Evolutionary conservation across 1,139 yeast species (phyloP), one percentile per base, ranked within the genome.

Genomic region (Petasospora fabianii): DNA sequence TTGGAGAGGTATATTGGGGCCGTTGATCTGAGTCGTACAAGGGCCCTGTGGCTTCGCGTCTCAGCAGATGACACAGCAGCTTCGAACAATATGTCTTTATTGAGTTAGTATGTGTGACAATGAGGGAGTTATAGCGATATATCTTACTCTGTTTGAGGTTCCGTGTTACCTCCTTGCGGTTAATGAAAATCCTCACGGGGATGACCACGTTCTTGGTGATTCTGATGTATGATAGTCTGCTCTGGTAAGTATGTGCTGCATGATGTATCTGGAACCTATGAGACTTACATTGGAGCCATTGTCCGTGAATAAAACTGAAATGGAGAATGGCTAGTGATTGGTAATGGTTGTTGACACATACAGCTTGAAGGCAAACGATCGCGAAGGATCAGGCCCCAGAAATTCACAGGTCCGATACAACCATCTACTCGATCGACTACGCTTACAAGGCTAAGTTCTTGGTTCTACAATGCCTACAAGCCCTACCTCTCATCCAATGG

Each of bases 231-330:
- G 54, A 43, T 2, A 49, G 40, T 14, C 50, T 48, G 10, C 4
- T 4, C 20, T 15, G 9, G 30, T 27, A 16, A 27, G 30, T 27
- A 5, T 4, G 14, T 4, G 22, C n/a, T 12, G 6, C 15, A 7
- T 14, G 12, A 16, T 26, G 15, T 26, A 26, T 8, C 6, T 10
- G 12, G 27, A n/a, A n/a, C n/a, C 13, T 12, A 8, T 8, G n/a
- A n/a, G 16, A 41, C 49, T 28, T 27, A 48, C 51, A 46, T 32
- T 26, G 51, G 51, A 3, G 51, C 44, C 51, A 48, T 48, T 22
- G 11, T n/a, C n/a, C n/a, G n/a, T n/a, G n/a, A n/a, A n/a, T n/a
- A n/a, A n/a, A n/a, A n/a, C n/a, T n/a, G n/a, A n/a, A n/a, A n/a
- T n/a, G n/a, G n/a, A n/a, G n/a, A n/a, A n/a, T n/a, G n/a, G n/a